Conservation (phyloP, 2,329 filamentous ascomycete species). For the Colletotrichum sp. region DNA sequence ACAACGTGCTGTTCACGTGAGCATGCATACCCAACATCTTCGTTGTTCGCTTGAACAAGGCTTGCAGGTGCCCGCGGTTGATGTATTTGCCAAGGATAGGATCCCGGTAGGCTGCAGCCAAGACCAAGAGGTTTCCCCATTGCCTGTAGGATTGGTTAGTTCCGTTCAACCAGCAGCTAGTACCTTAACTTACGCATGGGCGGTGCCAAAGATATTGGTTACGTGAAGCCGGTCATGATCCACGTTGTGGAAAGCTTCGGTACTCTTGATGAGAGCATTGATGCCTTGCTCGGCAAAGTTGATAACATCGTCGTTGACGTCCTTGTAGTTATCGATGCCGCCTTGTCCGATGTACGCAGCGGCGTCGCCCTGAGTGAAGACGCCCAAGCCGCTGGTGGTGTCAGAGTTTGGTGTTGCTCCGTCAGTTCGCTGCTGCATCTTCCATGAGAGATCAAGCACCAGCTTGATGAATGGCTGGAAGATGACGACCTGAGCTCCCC, state of each 20-base stretch:
- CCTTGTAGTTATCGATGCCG: slow-evolving; percentile 35
- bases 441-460: slow-evolving; percentile 55
- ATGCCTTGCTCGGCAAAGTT: slow-evolving; percentile 68
- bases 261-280: slow-evolving; percentile 81
- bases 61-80: slow-evolving; percentile 56
- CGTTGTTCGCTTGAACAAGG: slow-evolving; percentile 76
- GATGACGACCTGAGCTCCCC: slow-evolving; percentile 89
- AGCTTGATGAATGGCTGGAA: slow-evolving; percentile 75
- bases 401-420: slow-evolving; percentile 28
- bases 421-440: slow-evolving; percentile 30
- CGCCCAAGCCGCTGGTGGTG: slow-evolving; percentile 37
- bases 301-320: slow-evolving; percentile 52
- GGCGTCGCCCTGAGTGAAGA: slow-evolving; percentile 24
- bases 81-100: slow-evolving; percentile 64
- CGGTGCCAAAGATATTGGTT: slow-evolving; percentile 95
- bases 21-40: slow-evolving; percentile 73
- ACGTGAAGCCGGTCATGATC: slow-evolving; percentile 75
- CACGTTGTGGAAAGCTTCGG: slow-evolving; percentile 76
- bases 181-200: slow-evolving; percentile 81
- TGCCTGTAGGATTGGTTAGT: slow-evolving; percentile 61
- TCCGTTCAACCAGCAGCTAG: not conserved
- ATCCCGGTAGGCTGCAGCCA: slow-evolving; percentile 80
- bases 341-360: not conserved
- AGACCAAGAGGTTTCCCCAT: slow-evolving; percentile 95
- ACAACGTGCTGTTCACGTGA: slow-evolving; percentile 76